These are phyloP conservation scores for Suhomyces taliae DNA, from an alignment of 1,139 yeast genomes.

Conservation along the genomic window DNA sequence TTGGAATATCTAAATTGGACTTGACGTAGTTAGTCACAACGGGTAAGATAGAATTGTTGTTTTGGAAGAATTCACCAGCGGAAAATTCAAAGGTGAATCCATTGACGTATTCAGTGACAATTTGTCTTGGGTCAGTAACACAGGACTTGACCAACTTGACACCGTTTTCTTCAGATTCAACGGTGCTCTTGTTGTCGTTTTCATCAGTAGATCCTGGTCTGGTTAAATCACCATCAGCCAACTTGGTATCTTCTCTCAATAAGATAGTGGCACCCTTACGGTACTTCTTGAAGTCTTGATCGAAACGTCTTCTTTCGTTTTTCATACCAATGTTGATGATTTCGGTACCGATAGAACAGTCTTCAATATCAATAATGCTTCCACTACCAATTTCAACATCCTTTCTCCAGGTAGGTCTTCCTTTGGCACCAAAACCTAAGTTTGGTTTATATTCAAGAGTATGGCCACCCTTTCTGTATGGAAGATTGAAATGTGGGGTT, in stretches of 20 bases:
- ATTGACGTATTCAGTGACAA: constrained; percentile 74
- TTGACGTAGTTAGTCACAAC: constrained; percentile 77
- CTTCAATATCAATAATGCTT: constrained; percentile 81
- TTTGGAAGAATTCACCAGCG: constrained; percentile 95
- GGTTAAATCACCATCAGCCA: constrained; percentile 17
- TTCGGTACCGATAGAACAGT: constrained; percentile 84
- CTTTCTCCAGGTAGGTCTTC: constrained; percentile 66
- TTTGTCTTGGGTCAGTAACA: constrained; percentile 71
- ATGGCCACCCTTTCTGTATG: constrained; percentile 47
- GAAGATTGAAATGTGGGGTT: constrained; percentile 93
- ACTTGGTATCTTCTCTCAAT: constrained; percentile 72
- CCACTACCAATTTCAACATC: constrained; percentile 41
- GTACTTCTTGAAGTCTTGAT: constrained; percentile 51
- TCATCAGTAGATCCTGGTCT: constrained; percentile 46
- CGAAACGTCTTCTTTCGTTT: constrained; percentile 64
- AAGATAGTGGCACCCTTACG: constrained; percentile 87
- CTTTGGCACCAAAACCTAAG: constrained; percentile 87
- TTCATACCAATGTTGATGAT: constrained; percentile 72
- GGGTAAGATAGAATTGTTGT: constrained; percentile 89
- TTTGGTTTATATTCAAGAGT: constrained; percentile 55
- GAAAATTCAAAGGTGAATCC: constrained; percentile 81
- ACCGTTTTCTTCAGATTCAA: constrained; percentile 22
- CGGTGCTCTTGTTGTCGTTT: constrained; percentile 30
- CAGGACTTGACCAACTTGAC: constrained; percentile 45
- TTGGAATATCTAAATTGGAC: constrained; percentile 56